These are phyloP conservation scores for Aristolochia fimbriata DNA, from an alignment of 164 flowering plant genomes.

Conservation along the genomic window DNA sequence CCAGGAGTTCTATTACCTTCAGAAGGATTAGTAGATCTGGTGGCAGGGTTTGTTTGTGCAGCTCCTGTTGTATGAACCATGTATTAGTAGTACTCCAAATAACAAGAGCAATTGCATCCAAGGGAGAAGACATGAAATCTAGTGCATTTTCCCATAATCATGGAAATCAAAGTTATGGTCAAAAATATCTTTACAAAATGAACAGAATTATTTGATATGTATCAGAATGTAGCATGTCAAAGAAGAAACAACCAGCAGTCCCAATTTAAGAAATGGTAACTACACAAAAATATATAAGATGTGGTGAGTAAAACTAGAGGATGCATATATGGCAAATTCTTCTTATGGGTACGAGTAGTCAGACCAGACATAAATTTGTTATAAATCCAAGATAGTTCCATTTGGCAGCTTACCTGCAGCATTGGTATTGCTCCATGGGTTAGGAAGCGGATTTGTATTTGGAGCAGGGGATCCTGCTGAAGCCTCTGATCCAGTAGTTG, in stretches of 20 bases:
- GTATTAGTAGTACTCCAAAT: too few relatives aligned
- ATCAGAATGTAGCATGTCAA: neutral
- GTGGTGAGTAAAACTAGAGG: neutral
- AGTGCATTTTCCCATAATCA: too few relatives aligned
- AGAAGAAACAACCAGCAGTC: neutral
- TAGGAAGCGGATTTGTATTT: conserved; percentile 83
- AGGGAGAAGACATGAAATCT: too few relatives aligned
- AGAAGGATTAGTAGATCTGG: conserved; percentile 36
- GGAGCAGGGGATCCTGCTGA: conserved; percentile 49
- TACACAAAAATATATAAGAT: neutral
- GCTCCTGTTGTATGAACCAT: conserved; percentile 28
- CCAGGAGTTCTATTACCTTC: conserved; percentile 49
- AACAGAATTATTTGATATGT: too few relatives aligned
- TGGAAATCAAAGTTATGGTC: too few relatives aligned
- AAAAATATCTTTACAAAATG: too few relatives aligned
- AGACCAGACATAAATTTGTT: too few relatives aligned
- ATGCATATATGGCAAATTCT: neutral
- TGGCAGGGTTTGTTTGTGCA: conserved; percentile 42
- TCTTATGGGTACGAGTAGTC: neutral
- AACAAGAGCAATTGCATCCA: too few relatives aligned
- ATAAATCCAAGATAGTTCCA: neutral
- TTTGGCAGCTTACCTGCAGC: neutral
- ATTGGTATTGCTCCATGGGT: conserved; percentile 58
- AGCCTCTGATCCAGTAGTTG: conserved; percentile 41
- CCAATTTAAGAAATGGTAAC: too few relatives aligned